Evolutionary conservation across 176 grass and related monocot genomes (phyloP).

Genomic region (Aegilops sharonensis): DNA sequence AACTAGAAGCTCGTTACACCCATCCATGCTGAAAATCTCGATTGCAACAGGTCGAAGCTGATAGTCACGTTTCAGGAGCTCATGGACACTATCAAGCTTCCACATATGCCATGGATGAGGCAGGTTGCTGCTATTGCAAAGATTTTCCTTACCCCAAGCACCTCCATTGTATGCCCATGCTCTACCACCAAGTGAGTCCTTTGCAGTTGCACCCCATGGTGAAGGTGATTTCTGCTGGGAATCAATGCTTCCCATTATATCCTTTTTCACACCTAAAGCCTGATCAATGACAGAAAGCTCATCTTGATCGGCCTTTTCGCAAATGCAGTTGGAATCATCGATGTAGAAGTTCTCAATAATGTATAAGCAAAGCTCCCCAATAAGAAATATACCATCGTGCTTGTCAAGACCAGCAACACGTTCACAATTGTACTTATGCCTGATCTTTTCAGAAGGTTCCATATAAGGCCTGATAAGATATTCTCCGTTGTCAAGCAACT

Average conservation of each 20-base stretch:
- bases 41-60: conserved; percentile 97
- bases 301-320: conserved; percentile 86
- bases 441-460: conserved; percentile 92
- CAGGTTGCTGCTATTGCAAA: conserved; percentile 77
- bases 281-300: conserved; percentile 97
- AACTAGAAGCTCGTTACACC: conserved; percentile 97
- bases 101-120: conserved; percentile 99
- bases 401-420: conserved; percentile 95
- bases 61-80: conserved; percentile 97
- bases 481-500: conserved; percentile 94
- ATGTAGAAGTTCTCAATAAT: conserved; percentile 99
- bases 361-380: conserved; percentile 92
- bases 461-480: conserved; percentile 98
- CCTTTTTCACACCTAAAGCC: conserved; percentile 97
- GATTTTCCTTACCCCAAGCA: conserved; percentile 97
- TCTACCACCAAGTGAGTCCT: conserved; percentile 73
- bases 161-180: conserved; percentile 98
- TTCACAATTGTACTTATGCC: conserved; percentile 93
- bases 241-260: conserved; percentile 73
- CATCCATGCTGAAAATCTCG: conserved; percentile 99
- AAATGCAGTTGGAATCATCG: conserved; percentile 88
- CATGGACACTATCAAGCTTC: conserved; percentile 98
- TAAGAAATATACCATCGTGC: conserved; percentile 96
- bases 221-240: conserved; percentile 77
- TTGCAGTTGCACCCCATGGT: conserved; percentile 47